Evolutionary conservation across 345 rosid species (phyloP), one percentile per base, ranked within the genome.

Genomic region (Acer saccharum): DNA sequence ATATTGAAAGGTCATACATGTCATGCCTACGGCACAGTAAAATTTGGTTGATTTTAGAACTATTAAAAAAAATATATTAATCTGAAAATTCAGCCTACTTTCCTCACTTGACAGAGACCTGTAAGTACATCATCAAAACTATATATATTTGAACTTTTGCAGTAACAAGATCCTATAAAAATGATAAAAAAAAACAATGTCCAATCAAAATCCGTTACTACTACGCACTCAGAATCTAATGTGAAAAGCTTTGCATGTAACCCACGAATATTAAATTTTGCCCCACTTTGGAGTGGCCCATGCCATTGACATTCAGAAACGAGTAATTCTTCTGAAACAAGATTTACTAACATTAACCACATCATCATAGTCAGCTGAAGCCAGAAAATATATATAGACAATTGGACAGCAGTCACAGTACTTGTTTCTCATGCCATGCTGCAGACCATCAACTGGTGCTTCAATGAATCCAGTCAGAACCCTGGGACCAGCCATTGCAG

Each of bases 311-410:
- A 63, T 48, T 62, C 64, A 50, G 25, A 74, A 54, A 61, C 18
- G 39, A 39, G 11, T 17, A 23, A 58, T 65, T 48, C 18, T 21
- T 65, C 35, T 14, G 48, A n/a, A 55, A 77, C 64, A 74, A 69
- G 83, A 76, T 55, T 77, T 52, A 82, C 86, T 62, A 79, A 97
- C 99, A 98, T 94, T 97, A 58, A 97, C 96, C 44, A 86, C 79
- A 74, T 98, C 99, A 82, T 94, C 99, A 84, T 94, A 92, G 84
- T 90, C 99, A 71, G 98, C 87, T 83, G 99, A 93, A 80, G 98
- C 96, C 77, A 97, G 90, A 88, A 23, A 23, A 23, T 23, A 23
- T 23, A 23, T 23, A 23, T 23, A 23, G 25, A 23, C 25, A 23
- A 0, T 23, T 23, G 25, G 25, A 23, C 25, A 23, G 25, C 1